Evolutionary conservation across 139 green algal genomes (phyloP).

Genomic region (Chlamydomonas applanata): DNA sequence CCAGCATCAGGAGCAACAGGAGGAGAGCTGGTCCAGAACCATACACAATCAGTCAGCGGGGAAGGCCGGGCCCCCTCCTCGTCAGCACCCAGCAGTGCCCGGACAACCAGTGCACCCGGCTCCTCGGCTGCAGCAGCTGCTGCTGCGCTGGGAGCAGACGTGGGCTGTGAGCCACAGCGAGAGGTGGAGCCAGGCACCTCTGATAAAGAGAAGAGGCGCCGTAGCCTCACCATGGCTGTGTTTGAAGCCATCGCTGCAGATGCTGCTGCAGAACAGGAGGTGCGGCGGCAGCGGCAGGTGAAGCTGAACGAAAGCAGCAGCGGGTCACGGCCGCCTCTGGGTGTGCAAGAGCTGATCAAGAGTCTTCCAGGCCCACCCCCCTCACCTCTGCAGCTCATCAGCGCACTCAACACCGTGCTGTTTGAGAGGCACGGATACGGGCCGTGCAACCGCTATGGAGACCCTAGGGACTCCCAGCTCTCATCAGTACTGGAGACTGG

Average conservation of each 20-base stretch:
- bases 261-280: not conserved
- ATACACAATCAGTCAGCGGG: not conserved
- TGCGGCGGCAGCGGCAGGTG: not conserved
- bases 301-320: not conserved
- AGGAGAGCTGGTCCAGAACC: too few species aligned
- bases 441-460: constrained; percentile 55
- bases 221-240: too few species aligned
- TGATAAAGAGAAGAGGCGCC: too few species aligned
- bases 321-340: not conserved
- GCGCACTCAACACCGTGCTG: constrained; percentile 59
- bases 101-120: not conserved
- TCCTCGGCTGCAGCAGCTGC: not conserved
- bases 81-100: not conserved
- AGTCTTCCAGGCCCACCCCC: constrained; percentile 9
- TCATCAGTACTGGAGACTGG: constrained; percentile 54
- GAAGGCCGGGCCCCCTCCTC: too few species aligned
- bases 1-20: not conserved
- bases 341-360: not conserved
- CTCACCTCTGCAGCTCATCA: constrained; percentile 23
- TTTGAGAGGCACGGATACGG: constrained; percentile 61
- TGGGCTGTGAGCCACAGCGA: too few species aligned
- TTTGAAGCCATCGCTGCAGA: too few species aligned
- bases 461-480: constrained; percentile 48
- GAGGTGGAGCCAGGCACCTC: too few species aligned
- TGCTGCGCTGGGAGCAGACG: not conserved